Evolutionary conservation across 108 stramenopile genomes (phyloP).

Genomic region (Skeletonema grethae): DNA sequence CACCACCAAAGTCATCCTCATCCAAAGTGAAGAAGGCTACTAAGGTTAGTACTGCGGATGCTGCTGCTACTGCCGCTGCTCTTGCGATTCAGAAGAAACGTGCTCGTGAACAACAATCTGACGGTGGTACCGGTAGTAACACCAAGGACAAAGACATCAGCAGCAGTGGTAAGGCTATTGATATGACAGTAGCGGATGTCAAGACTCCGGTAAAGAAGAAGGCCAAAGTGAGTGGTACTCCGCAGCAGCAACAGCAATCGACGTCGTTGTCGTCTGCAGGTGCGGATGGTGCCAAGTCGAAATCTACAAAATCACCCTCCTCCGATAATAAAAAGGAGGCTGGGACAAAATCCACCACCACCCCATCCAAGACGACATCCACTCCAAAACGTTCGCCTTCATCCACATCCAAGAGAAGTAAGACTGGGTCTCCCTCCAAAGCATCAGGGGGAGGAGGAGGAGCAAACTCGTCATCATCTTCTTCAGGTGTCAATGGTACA

Average conservation of each 20-base stretch:
- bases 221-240: background rate
- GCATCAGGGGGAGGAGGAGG: background rate
- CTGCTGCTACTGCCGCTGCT: background rate
- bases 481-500: slow-evolving; percentile 1
- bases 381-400: slow-evolving; percentile 2
- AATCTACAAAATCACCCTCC: background rate
- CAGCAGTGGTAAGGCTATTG: background rate
- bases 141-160: background rate
- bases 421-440: background rate
- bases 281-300: background rate
- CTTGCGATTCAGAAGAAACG: background rate
- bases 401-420: background rate
- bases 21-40: background rate
- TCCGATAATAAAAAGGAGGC: background rate
- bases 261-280: background rate
- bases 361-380: background rate
- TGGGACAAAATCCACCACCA: background rate
- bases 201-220: slow-evolving; percentile 1
- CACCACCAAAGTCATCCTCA: background rate
- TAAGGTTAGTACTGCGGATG: background rate
- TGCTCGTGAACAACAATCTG: background rate
- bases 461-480: background rate
- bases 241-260: background rate
- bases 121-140: background rate
- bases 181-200: background rate